Conservation (phyloP, 2,329 filamentous ascomycete genomes). For the Rhinocladiella similis region DNA sequence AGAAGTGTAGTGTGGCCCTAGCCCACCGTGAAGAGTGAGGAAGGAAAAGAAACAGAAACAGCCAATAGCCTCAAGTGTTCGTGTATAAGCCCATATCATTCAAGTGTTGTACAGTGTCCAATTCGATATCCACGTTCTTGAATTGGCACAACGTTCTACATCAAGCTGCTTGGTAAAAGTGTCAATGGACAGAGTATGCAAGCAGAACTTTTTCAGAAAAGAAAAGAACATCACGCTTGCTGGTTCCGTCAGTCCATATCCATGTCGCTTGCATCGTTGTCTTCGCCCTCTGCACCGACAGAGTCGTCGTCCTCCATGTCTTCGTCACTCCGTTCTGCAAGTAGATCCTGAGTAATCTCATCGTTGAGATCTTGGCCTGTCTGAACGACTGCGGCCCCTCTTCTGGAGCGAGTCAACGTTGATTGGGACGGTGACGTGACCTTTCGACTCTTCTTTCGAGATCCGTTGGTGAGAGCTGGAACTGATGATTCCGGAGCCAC, state of each 20-base stretch:
- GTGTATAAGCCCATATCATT: neutral
- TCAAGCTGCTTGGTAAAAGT: neutral
- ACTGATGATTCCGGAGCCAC: neutral
- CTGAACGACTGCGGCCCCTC: slow-evolving; percentile 3
- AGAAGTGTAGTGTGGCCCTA: too few species aligned
- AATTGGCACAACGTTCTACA: neutral
- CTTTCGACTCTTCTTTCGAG: slow-evolving; percentile 15
- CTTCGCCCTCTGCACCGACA: slow-evolving; percentile 25
- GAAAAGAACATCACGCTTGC: neutral
- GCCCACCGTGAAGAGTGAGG: too few species aligned
- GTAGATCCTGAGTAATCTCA: slow-evolving; percentile 30
- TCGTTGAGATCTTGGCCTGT: slow-evolving; percentile 27
- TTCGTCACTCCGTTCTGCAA: slow-evolving; percentile 30
- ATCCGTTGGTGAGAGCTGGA: slow-evolving; percentile 10
- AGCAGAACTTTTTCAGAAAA: neutral
- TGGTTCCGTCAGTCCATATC: slow-evolving; percentile 16
- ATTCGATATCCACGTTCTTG: neutral
- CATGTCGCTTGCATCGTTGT: slow-evolving; percentile 23
- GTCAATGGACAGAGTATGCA: neutral
- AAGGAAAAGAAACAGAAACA: too few species aligned
- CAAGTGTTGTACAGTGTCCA: neutral
- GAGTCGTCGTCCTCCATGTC: slow-evolving; percentile 28
- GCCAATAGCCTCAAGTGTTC: too few species aligned
- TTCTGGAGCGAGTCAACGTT: neutral
- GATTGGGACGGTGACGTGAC: slow-evolving; percentile 1